A percentile compares a stretch with the other conserved stretches of the same genome.
Conservation (phyloP, 345 rosid species). For the Boechera stricta region DNA sequence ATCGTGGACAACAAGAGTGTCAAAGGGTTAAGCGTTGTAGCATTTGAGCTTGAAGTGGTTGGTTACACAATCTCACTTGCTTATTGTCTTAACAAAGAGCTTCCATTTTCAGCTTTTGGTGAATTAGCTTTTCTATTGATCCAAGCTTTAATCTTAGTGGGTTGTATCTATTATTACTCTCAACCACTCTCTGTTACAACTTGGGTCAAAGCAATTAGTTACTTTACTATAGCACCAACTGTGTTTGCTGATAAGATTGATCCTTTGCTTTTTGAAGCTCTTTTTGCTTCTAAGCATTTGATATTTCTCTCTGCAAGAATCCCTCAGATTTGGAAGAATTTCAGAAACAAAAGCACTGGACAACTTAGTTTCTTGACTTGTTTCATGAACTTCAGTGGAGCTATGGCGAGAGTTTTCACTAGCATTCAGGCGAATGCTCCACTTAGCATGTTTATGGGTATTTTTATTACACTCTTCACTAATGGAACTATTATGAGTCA, state of each 20-base stretch:
- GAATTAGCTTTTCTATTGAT: slow-evolving; percentile 79
- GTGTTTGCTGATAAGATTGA: slow-evolving; percentile 70
- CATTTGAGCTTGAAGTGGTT: slow-evolving; percentile 88
- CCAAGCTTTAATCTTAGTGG: slow-evolving; percentile 77
- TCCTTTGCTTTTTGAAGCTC: slow-evolving; percentile 82
- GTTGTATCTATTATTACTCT: slow-evolving; percentile 66
- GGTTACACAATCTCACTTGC: slow-evolving; percentile 86
- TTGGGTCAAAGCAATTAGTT: slow-evolving; percentile 57
- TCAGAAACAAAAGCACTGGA: slow-evolving; percentile 79
- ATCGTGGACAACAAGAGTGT: slow-evolving; percentile 73
- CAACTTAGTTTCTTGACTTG: slow-evolving; percentile 91
- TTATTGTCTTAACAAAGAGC: slow-evolving; percentile 80
- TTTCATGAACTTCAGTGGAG: slow-evolving; percentile 72
- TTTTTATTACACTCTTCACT: slow-evolving; percentile 54
- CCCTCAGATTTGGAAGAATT: slow-evolving; percentile 89
- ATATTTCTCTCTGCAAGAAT: slow-evolving; percentile 79
- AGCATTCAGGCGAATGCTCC: slow-evolving; percentile 85
- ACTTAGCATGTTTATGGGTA: slow-evolving; percentile 61
- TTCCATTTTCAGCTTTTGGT: slow-evolving; percentile 91
- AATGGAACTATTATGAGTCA: slow-evolving; percentile 73
- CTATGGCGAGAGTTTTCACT: slow-evolving; percentile 84
- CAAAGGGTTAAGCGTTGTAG: slow-evolving; percentile 74
- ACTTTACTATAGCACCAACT: slow-evolving; percentile 79
- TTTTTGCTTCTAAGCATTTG: slow-evolving; percentile 87
- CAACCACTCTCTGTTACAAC: slow-evolving; percentile 53